phyloP scores from a whole-genome alignment of 257 asterid species.

The Rauvolfia tetraphylla region DNA sequence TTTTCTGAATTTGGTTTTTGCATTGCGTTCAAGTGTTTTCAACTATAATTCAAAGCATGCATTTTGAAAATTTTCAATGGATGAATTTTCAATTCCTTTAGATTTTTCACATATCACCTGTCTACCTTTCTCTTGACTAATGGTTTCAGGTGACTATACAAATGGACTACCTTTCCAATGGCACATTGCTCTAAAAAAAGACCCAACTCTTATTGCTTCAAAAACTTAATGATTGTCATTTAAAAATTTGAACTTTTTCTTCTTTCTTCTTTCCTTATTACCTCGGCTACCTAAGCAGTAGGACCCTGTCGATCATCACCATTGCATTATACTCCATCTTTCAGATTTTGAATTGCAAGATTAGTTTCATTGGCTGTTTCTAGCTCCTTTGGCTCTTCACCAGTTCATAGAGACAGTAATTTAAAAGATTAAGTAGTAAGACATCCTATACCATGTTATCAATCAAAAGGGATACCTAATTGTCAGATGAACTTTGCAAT shows the following conservation, averaged over 20 bases:
- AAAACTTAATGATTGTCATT: slow-evolving; percentile 2
- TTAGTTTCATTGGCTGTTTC: slow-evolving; percentile 11
- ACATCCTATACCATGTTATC: not conserved
- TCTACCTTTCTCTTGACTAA: not conserved
- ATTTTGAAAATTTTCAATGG: not conserved
- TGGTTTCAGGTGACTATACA: not conserved
- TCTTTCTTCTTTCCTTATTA: not conserved
- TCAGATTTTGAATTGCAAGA: not conserved
- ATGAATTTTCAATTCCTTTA: slow-evolving; percentile 2
- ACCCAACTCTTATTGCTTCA: slow-evolving; percentile 10
- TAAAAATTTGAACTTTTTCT: slow-evolving; percentile 5
- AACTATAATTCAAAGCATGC: not conserved
- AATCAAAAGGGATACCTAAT: not conserved
- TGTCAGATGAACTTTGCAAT: not conserved
- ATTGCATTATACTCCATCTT: slow-evolving; percentile 1
- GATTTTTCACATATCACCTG: not conserved
- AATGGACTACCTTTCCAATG: slow-evolving; percentile 13
- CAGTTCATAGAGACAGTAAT: not conserved
- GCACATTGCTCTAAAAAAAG: slow-evolving; percentile 15
- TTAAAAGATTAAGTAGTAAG: not conserved
- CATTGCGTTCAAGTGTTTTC: not conserved
- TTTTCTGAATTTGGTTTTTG: not conserved
- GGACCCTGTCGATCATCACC: not conserved
- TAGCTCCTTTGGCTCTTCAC: slow-evolving; percentile 5
- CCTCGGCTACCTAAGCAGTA: not conserved